These are phyloP conservation scores for Catharanthus roseus DNA, from an alignment of 257 asterid species.

Conservation along the genomic window DNA sequence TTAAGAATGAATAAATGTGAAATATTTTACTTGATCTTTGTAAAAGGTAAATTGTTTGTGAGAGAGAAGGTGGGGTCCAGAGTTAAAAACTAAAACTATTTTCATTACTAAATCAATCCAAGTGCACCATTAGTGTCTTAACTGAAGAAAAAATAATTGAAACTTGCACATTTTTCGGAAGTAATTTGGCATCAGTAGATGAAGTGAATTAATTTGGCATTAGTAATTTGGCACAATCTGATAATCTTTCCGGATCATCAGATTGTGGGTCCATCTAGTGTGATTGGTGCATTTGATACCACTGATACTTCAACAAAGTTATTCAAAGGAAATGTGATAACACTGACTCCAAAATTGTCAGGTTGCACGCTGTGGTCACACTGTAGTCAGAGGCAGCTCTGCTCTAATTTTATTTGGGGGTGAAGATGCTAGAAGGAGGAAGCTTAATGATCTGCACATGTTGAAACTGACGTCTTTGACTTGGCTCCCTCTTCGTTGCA, in stretches of 20 bases:
- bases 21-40: no score
- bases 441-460: conserved; percentile 93
- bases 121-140: not conserved
- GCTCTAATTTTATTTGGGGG: conserved; percentile 90
- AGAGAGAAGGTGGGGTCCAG: no score
- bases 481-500: conserved; percentile 99
- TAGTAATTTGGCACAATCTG: no score
- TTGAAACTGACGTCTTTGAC: conserved; percentile 91
- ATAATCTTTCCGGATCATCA: not conserved
- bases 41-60: no score
- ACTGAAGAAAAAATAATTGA: not conserved
- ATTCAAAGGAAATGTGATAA: not conserved
- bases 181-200: not conserved
- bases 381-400: conserved; percentile 79
- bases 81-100: no score
- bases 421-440: conserved; percentile 74
- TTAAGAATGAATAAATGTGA: no score
- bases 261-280: not conserved
- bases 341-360: conserved; percentile 19
- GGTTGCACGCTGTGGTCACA: conserved; percentile 97
- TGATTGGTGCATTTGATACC: not conserved
- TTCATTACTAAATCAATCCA: no score
- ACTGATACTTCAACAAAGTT: not conserved
- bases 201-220: not conserved
- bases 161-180: not conserved